Conservation (phyloP, 1,284 basidiomycete species). For the Sanguinoderma infundibulare region DNA sequence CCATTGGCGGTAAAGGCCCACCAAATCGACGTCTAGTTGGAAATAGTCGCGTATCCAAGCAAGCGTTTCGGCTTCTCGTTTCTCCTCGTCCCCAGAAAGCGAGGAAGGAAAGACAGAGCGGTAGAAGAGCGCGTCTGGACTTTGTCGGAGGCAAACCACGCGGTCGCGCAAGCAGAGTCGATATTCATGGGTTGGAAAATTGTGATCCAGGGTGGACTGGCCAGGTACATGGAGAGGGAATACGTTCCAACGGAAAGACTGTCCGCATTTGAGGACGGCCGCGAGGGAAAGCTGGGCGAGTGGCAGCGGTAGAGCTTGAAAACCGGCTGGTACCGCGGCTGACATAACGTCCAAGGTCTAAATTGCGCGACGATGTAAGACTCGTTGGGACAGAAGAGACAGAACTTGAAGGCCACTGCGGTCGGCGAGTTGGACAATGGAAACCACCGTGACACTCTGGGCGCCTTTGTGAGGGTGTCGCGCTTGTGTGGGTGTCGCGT, state of each 20-base stretch:
- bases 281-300: slow-evolving; percentile 70
- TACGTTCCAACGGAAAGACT: slow-evolving; percentile 81
- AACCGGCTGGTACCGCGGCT: slow-evolving; percentile 34
- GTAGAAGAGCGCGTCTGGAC: slow-evolving; percentile 70
- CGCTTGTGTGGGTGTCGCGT: neutral
- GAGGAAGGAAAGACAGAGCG: slow-evolving; percentile 58
- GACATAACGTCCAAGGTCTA: slow-evolving; percentile 4
- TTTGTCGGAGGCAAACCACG: slow-evolving; percentile 83
- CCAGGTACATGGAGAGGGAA: slow-evolving; percentile 42
- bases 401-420: no score
- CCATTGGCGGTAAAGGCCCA: slow-evolving; percentile 85
- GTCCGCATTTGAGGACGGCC: slow-evolving; percentile 78
- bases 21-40: slow-evolving; percentile 80
- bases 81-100: slow-evolving; percentile 12
- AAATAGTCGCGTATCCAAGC: slow-evolving; percentile 90
- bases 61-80: slow-evolving; percentile 58
- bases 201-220: slow-evolving; percentile 15
- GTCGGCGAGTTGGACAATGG: no score
- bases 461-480: neutral
- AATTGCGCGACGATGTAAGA: neutral
- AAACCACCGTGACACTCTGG: neutral
- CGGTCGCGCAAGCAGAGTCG: slow-evolving; percentile 78
- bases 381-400: neutral
- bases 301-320: slow-evolving; percentile 62
- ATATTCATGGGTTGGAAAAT: slow-evolving; percentile 59